These are phyloP conservation scores for Entophlyctis luteolus DNA, from an alignment of 192 early-diverging fungal species.

Conservation along the genomic window DNA sequence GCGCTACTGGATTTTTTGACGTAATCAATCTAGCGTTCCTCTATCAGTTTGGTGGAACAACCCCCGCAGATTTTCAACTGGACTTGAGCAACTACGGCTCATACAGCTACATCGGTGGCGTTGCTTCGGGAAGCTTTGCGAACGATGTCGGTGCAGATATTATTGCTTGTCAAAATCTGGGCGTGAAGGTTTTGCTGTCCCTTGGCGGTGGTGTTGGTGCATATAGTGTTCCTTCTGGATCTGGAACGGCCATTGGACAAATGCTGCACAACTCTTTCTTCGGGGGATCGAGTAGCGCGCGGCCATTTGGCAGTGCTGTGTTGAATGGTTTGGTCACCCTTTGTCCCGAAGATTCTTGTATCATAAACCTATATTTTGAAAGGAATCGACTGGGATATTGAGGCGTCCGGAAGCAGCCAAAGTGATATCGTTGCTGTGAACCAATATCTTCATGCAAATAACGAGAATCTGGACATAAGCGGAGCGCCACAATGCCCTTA, in stretches of 20 bases:
- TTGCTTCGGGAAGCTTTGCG: background rate
- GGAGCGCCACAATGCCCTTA: conserved; percentile 73
- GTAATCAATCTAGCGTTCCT: conserved; percentile 16
- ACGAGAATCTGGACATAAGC: conserved; percentile 46
- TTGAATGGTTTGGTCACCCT: conserved; percentile 21
- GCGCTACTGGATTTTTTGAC: background rate
- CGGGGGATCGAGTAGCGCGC: background rate
- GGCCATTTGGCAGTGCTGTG: conserved; percentile 15
- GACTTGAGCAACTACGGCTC: background rate
- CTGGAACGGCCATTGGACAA: conserved; percentile 1
- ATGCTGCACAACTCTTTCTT: conserved; percentile 13
- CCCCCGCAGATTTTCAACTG: background rate
- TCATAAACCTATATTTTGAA: conserved; percentile 16
- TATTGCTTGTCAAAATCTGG: conserved; percentile 2
- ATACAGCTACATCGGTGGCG: background rate
- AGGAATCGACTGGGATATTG: conserved; percentile 57
- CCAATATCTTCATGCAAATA: conserved; percentile 49
- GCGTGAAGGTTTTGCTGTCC: conserved; percentile 12
- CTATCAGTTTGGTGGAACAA: background rate
- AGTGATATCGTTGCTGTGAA: conserved; percentile 55
- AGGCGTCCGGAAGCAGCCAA: conserved; percentile 60
- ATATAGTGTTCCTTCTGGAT: background rate
- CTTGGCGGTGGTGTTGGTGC: conserved; percentile 9
- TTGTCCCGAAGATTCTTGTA: conserved; percentile 42
- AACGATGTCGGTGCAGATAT: background rate